Percentiles rank a stretch among this genome's conserved stretches.
These are phyloP conservation scores for Stagonosporopsis cucurbitacearum DNA, from an alignment of 2,329 filamentous ascomycete species.

Conservation along the genomic window DNA sequence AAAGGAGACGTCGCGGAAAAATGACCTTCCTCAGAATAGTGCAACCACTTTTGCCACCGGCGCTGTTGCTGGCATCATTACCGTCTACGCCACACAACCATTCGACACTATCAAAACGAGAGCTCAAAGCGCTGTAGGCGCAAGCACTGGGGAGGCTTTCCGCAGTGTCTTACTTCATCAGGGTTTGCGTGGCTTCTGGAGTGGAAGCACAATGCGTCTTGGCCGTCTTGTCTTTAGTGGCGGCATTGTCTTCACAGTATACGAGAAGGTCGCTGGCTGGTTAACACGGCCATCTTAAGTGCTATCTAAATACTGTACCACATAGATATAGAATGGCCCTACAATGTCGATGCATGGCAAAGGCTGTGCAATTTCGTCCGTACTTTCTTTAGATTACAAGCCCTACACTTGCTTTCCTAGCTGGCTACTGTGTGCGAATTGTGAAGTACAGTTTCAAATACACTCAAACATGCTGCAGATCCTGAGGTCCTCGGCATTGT, in stretches of 20 bases:
- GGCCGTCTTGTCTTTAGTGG: conserved; percentile 41
- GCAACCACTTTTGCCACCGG: conserved; percentile 39
- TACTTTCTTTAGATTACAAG: too few relatives aligned
- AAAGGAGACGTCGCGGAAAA: conserved; percentile 43
- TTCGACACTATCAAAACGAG: conserved; percentile 54
- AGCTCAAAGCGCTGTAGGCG: conserved; percentile 43
- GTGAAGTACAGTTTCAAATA: not conserved
- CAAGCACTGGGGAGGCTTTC: conserved; percentile 34
- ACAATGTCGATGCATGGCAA: too few relatives aligned
- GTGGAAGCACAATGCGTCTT: conserved; percentile 40
- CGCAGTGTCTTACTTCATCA: conserved; percentile 31
- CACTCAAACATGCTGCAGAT: not conserved
- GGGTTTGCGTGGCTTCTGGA: conserved; percentile 41
- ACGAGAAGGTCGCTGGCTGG: conserved; percentile 36
- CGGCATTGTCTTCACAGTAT: conserved; percentile 43
- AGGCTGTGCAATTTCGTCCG: too few relatives aligned
- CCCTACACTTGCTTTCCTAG: too few relatives aligned
- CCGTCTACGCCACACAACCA: conserved; percentile 53
- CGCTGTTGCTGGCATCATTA: conserved; percentile 41
- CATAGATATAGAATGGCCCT: too few relatives aligned
- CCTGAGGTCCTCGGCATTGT: not conserved
- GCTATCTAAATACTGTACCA: too few relatives aligned
- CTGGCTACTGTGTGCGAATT: not conserved
- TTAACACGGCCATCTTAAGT: conserved; percentile 7
- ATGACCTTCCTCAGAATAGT: conserved; percentile 32